Conservation (phyloP, 169 alveolate genomes). For the Perkinsus marinus region DNA sequence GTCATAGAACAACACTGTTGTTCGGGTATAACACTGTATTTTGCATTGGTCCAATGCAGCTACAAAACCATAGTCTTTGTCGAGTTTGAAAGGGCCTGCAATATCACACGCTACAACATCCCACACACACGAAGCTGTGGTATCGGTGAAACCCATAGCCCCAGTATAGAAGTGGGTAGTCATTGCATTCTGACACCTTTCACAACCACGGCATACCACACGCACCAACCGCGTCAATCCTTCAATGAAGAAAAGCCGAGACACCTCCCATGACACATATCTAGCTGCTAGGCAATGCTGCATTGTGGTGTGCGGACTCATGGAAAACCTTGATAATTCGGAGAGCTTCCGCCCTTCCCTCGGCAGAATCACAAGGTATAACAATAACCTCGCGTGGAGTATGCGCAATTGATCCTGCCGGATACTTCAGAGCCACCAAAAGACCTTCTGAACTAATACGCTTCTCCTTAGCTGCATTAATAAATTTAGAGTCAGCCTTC, state of each 20-base stretch:
- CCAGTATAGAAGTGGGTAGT: background rate
- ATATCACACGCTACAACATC: background rate
- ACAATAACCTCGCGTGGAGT: background rate
- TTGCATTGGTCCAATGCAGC: background rate
- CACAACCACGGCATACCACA: background rate
- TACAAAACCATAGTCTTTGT: background rate
- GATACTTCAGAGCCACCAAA: background rate
- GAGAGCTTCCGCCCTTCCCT: background rate
- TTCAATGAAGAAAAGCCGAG: background rate
- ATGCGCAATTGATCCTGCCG: background rate
- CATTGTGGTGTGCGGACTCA: background rate
- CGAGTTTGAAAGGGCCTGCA: background rate
- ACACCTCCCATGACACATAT: background rate
- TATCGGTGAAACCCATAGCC: background rate
- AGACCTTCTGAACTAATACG: background rate
- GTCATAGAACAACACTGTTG: too few relatives aligned
- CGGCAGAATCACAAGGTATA: background rate
- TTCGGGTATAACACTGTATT: too few relatives aligned
- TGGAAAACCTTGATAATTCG: background rate
- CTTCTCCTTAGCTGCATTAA: background rate
- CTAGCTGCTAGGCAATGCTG: too few relatives aligned
- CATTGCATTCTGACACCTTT: background rate
- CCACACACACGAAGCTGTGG: background rate
- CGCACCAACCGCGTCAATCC: background rate
- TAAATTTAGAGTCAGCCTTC: background rate